Conservation (phyloP, 2,329 filamentous ascomycete genomes). For the Alternaria rosae region DNA sequence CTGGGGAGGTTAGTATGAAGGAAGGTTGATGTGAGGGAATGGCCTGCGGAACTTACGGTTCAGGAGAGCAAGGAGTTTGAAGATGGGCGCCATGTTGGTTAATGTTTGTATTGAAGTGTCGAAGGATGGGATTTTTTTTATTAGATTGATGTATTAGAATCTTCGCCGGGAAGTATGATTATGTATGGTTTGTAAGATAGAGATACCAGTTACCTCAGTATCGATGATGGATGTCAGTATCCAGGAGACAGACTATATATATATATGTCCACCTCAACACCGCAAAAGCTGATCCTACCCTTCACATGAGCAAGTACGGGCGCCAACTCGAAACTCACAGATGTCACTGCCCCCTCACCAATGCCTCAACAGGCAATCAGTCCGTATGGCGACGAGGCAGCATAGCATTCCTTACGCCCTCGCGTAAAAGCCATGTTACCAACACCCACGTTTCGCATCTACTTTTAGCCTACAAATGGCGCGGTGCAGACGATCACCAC, state of each 20-base stretch:
- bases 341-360: slow-evolving; percentile 18
- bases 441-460: slow-evolving; percentile 24
- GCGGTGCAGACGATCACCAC: slow-evolving; percentile 16
- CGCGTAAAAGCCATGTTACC: slow-evolving; percentile 4
- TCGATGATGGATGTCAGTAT: slow-evolving; percentile 6
- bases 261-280: slow-evolving; percentile 10
- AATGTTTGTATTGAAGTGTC: neutral
- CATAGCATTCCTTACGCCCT: slow-evolving; percentile 9
- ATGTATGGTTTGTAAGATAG: slow-evolving; percentile 1
- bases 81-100: slow-evolving; percentile 35
- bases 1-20: neutral
- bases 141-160: neutral
- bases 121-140: neutral
- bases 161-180: slow-evolving; percentile 31
- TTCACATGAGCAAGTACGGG: slow-evolving; percentile 7
- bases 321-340: slow-evolving; percentile 31
- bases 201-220: neutral
- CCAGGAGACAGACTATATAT: slow-evolving; percentile 18
- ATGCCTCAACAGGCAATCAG: slow-evolving; percentile 19
- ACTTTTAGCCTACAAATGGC: slow-evolving; percentile 30
- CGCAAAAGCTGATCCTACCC: neutral
- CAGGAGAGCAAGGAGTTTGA: slow-evolving; percentile 35
- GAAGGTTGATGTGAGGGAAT: neutral
- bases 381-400: slow-evolving; percentile 18
- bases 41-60: slow-evolving; percentile 28